These are phyloP conservation scores for Sphenostylis stenocarpa DNA, from an alignment of 306 rosid species.

Conservation along the genomic window DNA sequence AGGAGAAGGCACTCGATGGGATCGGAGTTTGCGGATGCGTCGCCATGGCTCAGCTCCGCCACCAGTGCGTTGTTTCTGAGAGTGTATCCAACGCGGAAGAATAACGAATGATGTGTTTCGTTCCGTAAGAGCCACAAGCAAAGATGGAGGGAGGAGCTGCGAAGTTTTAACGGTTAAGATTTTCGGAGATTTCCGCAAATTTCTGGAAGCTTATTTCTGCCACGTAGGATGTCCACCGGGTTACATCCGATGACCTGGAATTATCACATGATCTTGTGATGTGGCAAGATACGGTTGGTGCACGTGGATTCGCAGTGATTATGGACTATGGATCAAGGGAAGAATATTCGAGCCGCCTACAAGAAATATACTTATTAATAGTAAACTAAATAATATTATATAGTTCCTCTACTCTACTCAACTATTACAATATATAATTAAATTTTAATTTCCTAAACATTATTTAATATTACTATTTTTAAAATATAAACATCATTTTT, in stretches of 20 bases:
- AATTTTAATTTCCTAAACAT: no score
- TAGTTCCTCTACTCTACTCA: no score
- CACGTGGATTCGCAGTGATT: not conserved
- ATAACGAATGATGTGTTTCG: not conserved
- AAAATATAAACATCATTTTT: no score
- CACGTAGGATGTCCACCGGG: constrained; percentile 43
- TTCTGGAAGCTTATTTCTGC: constrained; percentile 23
- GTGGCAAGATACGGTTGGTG: constrained; percentile 29
- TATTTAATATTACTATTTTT: no score
- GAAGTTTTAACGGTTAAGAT: constrained; percentile 32
- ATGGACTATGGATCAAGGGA: constrained; percentile 11
- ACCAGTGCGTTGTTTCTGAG: not conserved
- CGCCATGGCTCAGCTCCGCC: constrained; percentile 48
- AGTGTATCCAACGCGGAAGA: not conserved
- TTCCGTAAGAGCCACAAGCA: not conserved
- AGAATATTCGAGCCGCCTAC: constrained; percentile 42
- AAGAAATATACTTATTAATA: not conserved
- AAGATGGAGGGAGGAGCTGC: not conserved
- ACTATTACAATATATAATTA: no score
- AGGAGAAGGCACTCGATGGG: constrained; percentile 73
- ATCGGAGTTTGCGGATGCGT: constrained; percentile 48
- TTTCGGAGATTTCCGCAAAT: not conserved
- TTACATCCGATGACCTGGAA: constrained; percentile 6
- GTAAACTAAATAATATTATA: no score
- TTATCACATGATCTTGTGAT: constrained; percentile 25